phyloP scores from a whole-genome alignment of 2,329 filamentous ascomycete species.

The Ciborinia camelliae region DNA sequence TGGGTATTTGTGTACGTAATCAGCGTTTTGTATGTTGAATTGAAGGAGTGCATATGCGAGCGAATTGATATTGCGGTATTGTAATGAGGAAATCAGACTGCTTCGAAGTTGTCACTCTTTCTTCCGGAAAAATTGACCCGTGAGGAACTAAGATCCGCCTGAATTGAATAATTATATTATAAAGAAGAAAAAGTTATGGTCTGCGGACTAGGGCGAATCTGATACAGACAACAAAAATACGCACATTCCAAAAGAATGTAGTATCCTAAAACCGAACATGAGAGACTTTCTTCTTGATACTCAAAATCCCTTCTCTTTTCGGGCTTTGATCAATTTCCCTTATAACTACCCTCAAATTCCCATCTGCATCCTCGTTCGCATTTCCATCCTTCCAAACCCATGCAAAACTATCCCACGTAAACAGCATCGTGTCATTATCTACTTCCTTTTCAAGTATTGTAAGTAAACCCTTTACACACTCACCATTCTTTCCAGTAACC shows the following conservation, averaged over 20 bases:
- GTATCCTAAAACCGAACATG: background rate
- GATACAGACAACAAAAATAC: background rate
- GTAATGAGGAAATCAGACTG: background rate
- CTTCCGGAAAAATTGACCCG: no score
- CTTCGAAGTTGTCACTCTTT: background rate
- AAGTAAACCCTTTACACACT: background rate
- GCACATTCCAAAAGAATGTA: background rate
- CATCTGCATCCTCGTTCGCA: background rate
- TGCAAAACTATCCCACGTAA: no score
- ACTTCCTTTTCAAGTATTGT: no score
- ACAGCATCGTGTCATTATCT: fast-evolving
- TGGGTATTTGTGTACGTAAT: background rate
- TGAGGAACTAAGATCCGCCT: background rate
- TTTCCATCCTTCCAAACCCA: background rate
- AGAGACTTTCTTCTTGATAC: background rate
- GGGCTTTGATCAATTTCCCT: background rate
- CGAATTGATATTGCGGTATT: background rate
- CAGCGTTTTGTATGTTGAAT: background rate
- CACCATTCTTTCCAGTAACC: background rate
- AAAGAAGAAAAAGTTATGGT: background rate
- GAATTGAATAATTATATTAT: background rate
- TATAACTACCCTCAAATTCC: background rate
- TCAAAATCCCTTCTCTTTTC: background rate
- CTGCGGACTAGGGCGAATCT: background rate
- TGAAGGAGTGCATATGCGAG: background rate